Conservation (phyloP, 176 grass and related monocot genomes). For the Oryza longistaminata region DNA sequence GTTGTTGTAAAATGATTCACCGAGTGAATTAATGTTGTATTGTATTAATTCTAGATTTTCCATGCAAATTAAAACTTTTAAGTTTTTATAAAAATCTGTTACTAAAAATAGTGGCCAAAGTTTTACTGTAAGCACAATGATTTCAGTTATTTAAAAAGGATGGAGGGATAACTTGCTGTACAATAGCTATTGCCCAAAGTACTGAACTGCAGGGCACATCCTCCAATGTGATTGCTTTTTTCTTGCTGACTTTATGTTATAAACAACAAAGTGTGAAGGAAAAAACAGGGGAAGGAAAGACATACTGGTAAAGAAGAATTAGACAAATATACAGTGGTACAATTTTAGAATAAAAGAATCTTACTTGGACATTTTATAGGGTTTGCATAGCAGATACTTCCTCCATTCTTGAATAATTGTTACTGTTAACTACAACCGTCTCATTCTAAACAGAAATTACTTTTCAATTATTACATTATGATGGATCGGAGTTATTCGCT, state of each 20-base stretch:
- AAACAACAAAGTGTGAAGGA: not conserved
- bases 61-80: not conserved
- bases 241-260: not conserved
- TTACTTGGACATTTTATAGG: not conserved
- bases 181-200: not conserved
- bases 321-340: not conserved
- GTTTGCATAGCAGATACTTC: no score
- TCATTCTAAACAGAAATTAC: no score
- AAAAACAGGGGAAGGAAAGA: not conserved
- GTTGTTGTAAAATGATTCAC: not conserved
- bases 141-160: not conserved
- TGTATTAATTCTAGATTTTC: not conserved
- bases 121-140: not conserved
- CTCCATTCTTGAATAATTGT: no score
- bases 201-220: slow-evolving; percentile 9
- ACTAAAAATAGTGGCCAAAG: not conserved
- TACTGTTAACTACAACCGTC: no score
- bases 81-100: not conserved
- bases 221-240: not conserved
- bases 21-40: not conserved
- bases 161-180: not conserved
- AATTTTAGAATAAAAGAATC: not conserved
- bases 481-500: no score
- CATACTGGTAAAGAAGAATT: not conserved
- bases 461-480: no score